These are phyloP conservation scores for Alternaria postmessia DNA, from an alignment of 2,329 filamentous ascomycete genomes.

Conservation along the genomic window DNA sequence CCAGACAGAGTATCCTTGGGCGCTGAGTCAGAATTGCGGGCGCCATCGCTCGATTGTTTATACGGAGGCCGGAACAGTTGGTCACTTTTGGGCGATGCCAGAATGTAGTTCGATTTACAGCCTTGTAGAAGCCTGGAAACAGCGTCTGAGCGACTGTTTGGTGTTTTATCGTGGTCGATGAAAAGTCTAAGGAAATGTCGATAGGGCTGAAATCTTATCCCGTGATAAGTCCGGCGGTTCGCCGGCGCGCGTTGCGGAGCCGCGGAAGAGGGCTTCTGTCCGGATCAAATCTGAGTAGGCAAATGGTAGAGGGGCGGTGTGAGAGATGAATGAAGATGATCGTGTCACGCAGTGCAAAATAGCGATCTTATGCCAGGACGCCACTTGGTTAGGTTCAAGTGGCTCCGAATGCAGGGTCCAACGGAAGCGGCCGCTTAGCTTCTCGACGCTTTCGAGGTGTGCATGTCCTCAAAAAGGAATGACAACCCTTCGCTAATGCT, in stretches of 20 bases:
- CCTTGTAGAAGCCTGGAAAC: background rate
- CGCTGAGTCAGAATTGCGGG: constrained; percentile 35
- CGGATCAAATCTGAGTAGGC: background rate
- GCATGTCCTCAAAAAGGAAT: constrained; percentile 10
- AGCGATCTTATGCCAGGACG: constrained; percentile 16
- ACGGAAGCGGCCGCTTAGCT: constrained; percentile 10
- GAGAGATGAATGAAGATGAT: background rate
- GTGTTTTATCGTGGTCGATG: constrained; percentile 4
- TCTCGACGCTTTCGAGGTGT: constrained; percentile 8
- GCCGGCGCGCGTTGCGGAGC: constrained; percentile 12
- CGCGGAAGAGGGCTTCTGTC: background rate
- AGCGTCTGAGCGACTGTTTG: background rate
- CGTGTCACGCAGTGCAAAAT: constrained; percentile 16
- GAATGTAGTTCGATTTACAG: background rate
- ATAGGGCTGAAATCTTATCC: constrained; percentile 23
- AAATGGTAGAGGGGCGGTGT: background rate
- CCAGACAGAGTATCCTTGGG: constrained; percentile 79
- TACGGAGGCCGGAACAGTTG: background rate
- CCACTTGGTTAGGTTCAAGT: constrained; percentile 9
- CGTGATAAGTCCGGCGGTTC: constrained; percentile 21
- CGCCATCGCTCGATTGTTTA: constrained; percentile 31
- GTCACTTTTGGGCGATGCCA: background rate
- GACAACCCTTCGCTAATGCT: constrained; percentile 2
- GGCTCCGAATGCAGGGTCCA: constrained; percentile 25
- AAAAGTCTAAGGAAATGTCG: constrained; percentile 18